Conservation (phyloP, 805 yeast species). For the Yamadazyma ubonensis region DNA sequence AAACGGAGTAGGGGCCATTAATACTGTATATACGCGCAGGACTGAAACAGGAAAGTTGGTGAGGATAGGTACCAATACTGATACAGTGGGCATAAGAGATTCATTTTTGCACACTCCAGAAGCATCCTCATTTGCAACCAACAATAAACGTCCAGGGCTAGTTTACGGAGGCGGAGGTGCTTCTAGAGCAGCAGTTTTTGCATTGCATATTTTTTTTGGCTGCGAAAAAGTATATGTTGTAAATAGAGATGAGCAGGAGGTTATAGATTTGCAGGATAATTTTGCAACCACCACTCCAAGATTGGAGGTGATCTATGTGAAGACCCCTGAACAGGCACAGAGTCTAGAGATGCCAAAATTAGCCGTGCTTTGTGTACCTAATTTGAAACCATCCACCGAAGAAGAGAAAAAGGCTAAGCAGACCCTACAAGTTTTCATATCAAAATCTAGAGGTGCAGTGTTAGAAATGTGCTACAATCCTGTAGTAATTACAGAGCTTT, state of each 20-base stretch:
- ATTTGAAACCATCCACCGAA: slow-evolving; percentile 22
- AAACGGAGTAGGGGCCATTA: slow-evolving; percentile 32
- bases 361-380: slow-evolving; percentile 30
- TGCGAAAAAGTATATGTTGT: slow-evolving; percentile 28
- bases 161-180: slow-evolving; percentile 40
- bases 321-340: slow-evolving; percentile 24
- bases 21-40: slow-evolving; percentile 29
- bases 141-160: slow-evolving; percentile 22
- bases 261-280: slow-evolving; percentile 18
- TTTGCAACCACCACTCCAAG: slow-evolving; percentile 23
- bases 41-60: slow-evolving; percentile 9
- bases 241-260: slow-evolving; percentile 28
- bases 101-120: slow-evolving; percentile 19
- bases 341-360: slow-evolving; percentile 19
- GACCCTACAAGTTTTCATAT: slow-evolving; percentile 27
- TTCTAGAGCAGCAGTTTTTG: slow-evolving; percentile 31
- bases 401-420: slow-evolving; percentile 25
- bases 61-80: slow-evolving; percentile 32
- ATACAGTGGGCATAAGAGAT: slow-evolving; percentile 31
- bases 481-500: slow-evolving; percentile 23
- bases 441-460: slow-evolving; percentile 24
- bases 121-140: slow-evolving; percentile 8
- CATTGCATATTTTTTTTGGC: slow-evolving; percentile 24
- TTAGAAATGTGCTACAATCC: slow-evolving; percentile 39
- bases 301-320: slow-evolving; percentile 26